These are phyloP conservation scores for Chaetomium sp. DNA, from an alignment of 2,329 filamentous ascomycete species.

Conservation along the genomic window DNA sequence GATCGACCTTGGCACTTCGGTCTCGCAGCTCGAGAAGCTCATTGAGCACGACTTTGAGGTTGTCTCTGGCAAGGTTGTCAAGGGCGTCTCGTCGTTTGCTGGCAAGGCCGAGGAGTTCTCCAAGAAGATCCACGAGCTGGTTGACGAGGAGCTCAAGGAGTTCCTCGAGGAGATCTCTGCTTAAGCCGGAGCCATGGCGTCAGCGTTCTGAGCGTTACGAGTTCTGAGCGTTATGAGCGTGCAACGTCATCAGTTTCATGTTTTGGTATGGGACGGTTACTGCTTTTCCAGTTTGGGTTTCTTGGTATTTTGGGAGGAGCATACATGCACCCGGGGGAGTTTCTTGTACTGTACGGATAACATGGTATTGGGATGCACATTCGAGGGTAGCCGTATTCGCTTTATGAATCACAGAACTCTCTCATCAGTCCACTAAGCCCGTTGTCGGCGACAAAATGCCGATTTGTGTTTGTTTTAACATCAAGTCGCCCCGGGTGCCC, in stretches of 20 bases:
- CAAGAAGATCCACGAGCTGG: slow-evolving; percentile 63
- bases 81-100: slow-evolving; percentile 55
- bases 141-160: slow-evolving; percentile 63
- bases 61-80: slow-evolving; percentile 58
- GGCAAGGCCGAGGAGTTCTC: slow-evolving; percentile 63
- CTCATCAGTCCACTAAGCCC: background rate
- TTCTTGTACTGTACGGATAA: slow-evolving; percentile 35
- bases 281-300: slow-evolving; percentile 26
- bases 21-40: slow-evolving; percentile 63
- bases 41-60: slow-evolving; percentile 64
- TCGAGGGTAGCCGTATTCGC: slow-evolving; percentile 25
- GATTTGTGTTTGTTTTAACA: background rate
- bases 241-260: slow-evolving; percentile 10
- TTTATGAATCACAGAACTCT: slow-evolving; percentile 18
- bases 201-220: slow-evolving; percentile 28
- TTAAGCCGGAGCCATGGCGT: slow-evolving; percentile 37
- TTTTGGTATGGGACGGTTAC: slow-evolving; percentile 24
- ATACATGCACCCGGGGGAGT: slow-evolving; percentile 29
- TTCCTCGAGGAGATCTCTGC: slow-evolving; percentile 56
- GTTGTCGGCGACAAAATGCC: background rate
- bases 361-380: slow-evolving; percentile 29
- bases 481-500: no score
- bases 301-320: slow-evolving; percentile 32
- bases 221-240: slow-evolving; percentile 30
- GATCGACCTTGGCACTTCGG: slow-evolving; percentile 45